These are phyloP conservation scores for Phialophora tarda DNA, from an alignment of 2,329 filamentous ascomycete genomes.

Conservation along the genomic window DNA sequence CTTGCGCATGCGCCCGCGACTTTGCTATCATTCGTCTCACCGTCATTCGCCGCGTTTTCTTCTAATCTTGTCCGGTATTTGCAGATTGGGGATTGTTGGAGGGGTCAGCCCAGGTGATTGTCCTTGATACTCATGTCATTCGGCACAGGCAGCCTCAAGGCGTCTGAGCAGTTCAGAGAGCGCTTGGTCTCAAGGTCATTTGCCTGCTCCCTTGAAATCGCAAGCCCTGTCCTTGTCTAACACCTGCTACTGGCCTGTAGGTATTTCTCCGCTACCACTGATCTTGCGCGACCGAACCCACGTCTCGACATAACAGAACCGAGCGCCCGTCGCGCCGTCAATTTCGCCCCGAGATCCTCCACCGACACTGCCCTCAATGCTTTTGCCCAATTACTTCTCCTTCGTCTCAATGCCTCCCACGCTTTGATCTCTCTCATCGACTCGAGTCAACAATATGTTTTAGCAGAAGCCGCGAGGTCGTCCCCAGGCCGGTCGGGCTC, in stretches of 20 bases:
- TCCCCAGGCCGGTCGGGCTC: constrained; percentile 27
- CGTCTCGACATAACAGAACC: constrained; percentile 6
- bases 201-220: not conserved
- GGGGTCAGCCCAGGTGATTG: not conserved
- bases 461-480: constrained; percentile 41
- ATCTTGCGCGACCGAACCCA: constrained; percentile 5
- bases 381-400: constrained; percentile 42
- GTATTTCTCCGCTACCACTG: constrained; percentile 3
- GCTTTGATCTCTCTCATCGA: constrained; percentile 43
- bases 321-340: not conserved
- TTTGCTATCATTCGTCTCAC: not conserved
- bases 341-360: constrained; percentile 34
- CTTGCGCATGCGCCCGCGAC: not conserved
- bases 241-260: not conserved
- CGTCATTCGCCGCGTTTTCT: not conserved
- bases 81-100: not conserved
- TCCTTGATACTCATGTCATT: constrained; percentile 1
- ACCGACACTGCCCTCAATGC: constrained; percentile 45
- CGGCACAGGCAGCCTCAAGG: constrained; percentile 7
- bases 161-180: constrained; percentile 23
- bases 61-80: not conserved
- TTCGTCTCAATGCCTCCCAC: constrained; percentile 39
- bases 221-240: not conserved
- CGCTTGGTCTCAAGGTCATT: constrained; percentile 19
- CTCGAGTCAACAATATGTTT: constrained; percentile 40